Conservation (phyloP, 495 filamentous ascomycete species). For the Aspergillus avenaceus region DNA sequence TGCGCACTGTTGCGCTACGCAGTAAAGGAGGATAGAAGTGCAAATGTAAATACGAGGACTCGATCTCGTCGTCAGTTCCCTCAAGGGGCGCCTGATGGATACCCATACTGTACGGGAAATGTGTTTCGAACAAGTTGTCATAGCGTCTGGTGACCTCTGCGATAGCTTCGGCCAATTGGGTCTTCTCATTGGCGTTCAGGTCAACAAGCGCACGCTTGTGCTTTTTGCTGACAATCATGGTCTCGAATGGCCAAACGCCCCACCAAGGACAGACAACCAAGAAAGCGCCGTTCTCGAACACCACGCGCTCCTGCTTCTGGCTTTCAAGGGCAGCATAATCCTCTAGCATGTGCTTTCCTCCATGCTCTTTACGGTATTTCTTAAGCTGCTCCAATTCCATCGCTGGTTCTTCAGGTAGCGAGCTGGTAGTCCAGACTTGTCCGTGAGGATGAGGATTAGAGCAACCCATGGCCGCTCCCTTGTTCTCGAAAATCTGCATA, state of each 20-base stretch:
- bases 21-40: conserved; percentile 96
- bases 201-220: conserved; percentile 82
- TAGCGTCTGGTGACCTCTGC: conserved; percentile 85
- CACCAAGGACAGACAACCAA: conserved; percentile 92
- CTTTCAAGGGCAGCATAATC: conserved; percentile 86
- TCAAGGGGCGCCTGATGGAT: conserved; percentile 92
- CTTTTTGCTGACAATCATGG: conserved; percentile 79
- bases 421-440: conserved; percentile 91
- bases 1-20: conserved; percentile 86
- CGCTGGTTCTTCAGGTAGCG: conserved; percentile 80
- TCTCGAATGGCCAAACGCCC: conserved; percentile 96
- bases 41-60: conserved; percentile 86
- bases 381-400: conserved; percentile 72
- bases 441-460: conserved; percentile 98
- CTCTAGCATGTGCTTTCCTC: conserved; percentile 67
- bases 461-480: conserved; percentile 96
- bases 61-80: conserved; percentile 77
- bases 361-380: conserved; percentile 69
- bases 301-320: conserved; percentile 75
- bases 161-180: conserved; percentile 73
- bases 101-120: conserved; percentile 91
- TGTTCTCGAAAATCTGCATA: conserved; percentile 99
- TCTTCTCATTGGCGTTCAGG: conserved; percentile 61
- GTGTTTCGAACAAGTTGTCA: conserved; percentile 95
- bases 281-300: conserved; percentile 81